Evolutionary conservation across 129 eudicot species (phyloP), one percentile per base, ranked within the genome.

Genomic region (Smallanthus sonchifolius): DNA sequence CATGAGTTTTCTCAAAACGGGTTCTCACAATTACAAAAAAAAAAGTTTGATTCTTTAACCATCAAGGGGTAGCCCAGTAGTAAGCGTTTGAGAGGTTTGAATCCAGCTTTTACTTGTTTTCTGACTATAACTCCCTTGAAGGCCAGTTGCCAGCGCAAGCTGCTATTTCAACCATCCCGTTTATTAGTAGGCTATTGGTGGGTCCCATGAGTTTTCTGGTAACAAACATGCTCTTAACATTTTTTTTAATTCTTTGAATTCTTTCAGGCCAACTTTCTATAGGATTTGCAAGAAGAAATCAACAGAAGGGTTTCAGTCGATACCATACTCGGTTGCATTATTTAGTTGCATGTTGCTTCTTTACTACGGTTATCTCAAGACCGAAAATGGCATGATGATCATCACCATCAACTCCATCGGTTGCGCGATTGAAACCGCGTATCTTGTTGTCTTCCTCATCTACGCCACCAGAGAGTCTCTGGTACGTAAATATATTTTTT

Each of bases 251-350:
- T 24, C 30, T 52, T 16, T 52, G 28, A 56, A 0, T 56, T 79
- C 38, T 30, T 7, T 30, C 80, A 87, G 96, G 75, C 96, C 96
- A 30, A 90, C 96, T n/a, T 90, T 90, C 66, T 74, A 69, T 13
- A 68, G 79, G 56, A 87, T 90, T 49, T 83, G 35, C 74, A 83
- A 83, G 84, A 87, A 51, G 64, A 90, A 87, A 83, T 90, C 96
- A 13, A 90, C 96, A 0, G 73, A 83, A 74, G 92, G 90, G 7
- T 90, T 90, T 59, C 92, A 87, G 32, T 71, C 92, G 0, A 70
- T 87, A 42, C 96, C 96, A n/a, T 90, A 90, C 35, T 43, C 92
- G 30, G 96, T 90, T 0, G 82, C 92, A 10, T 65, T 85, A 6
- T 90, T 90, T 72, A 87, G 96, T 44, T 80, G 88, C 65, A 85